phyloP scores from a whole-genome alignment of 805 yeast genomes.

The Candida multigemmis region DNA sequence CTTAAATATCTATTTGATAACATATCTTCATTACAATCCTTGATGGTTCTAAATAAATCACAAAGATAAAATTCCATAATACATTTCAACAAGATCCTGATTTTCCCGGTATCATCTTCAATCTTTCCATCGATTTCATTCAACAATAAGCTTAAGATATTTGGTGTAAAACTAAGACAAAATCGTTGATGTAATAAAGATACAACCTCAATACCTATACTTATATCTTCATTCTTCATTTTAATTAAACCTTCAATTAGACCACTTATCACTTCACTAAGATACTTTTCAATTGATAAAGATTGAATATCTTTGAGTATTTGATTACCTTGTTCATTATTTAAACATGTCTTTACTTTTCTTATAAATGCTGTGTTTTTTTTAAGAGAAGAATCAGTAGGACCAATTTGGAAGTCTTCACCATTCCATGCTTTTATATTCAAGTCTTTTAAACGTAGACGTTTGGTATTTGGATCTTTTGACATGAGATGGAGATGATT shows the following conservation, averaged over 20 bases:
- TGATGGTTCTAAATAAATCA: constrained; percentile 43
- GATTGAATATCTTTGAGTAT: constrained; percentile 54
- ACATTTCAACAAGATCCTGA: constrained; percentile 38
- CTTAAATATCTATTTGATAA: constrained; percentile 16
- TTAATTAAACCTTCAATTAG: constrained; percentile 52
- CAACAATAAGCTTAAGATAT: constrained; percentile 32
- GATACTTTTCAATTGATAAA: constrained; percentile 63
- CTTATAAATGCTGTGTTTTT: constrained; percentile 75
- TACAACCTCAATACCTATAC: constrained; percentile 57
- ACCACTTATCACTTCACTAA: constrained; percentile 59
- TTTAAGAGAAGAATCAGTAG: constrained; percentile 63
- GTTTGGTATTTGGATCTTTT: constrained; percentile 7
- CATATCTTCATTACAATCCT: constrained; percentile 36
- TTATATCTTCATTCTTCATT: constrained; percentile 48
- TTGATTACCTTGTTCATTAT: constrained; percentile 36
- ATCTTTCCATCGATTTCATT: constrained; percentile 27
- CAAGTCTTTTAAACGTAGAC: constrained; percentile 20
- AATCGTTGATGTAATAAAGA: constrained; percentile 77
- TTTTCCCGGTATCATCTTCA: constrained; percentile 37
- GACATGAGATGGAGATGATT: not conserved
- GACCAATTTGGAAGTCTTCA: constrained; percentile 9
- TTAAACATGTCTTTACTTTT: constrained; percentile 50
- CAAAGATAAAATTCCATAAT: constrained; percentile 49
- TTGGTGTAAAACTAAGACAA: constrained; percentile 40
- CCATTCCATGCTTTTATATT: constrained; percentile 51